A percentile compares a stretch with the other conserved stretches of the same genome.
phyloP scores from a whole-genome alignment of 768 basidiomycete species.

The Nidula microcarpa region DNA sequence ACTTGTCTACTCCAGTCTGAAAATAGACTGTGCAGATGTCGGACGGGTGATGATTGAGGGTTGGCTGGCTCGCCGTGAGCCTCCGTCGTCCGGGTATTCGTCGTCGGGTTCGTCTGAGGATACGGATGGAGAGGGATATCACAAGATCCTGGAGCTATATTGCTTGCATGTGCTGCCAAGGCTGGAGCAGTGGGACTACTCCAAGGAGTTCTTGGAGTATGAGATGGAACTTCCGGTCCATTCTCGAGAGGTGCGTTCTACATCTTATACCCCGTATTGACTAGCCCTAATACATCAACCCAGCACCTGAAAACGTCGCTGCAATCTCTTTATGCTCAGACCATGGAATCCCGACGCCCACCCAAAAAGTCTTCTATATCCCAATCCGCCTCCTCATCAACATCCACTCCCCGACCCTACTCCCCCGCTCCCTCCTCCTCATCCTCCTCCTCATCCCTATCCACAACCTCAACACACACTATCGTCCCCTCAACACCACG shows the following conservation, averaged over 20 bases:
- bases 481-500: conserved; percentile 52
- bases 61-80: conserved; percentile 65
- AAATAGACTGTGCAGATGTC: conserved; percentile 55
- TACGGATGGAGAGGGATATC: conserved; percentile 53
- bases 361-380: conserved; percentile 7
- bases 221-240: conserved; percentile 58
- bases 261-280: too few relatives aligned
- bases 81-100: conserved; percentile 12
- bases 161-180: conserved; percentile 70
- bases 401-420: conserved; percentile 32
- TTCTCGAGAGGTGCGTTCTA: conserved; percentile 46
- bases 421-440: conserved; percentile 55
- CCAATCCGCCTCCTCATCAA: conserved; percentile 14
- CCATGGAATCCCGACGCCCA: conserved; percentile 27
- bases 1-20: conserved; percentile 66
- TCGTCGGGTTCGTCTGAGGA: conserved; percentile 11
- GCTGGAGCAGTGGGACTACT: conserved; percentile 78
- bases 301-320: conserved; percentile 39
- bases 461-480: conserved; percentile 72
- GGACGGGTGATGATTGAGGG: conserved; percentile 71
- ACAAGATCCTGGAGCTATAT: conserved; percentile 75
- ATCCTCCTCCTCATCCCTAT: conserved; percentile 66
- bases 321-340: conserved; percentile 34
- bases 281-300: not conserved
- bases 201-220: conserved; percentile 69